phyloP scores from a whole-genome alignment of 2,329 filamentous ascomycete species.

The Arthrinium puccinioides region DNA sequence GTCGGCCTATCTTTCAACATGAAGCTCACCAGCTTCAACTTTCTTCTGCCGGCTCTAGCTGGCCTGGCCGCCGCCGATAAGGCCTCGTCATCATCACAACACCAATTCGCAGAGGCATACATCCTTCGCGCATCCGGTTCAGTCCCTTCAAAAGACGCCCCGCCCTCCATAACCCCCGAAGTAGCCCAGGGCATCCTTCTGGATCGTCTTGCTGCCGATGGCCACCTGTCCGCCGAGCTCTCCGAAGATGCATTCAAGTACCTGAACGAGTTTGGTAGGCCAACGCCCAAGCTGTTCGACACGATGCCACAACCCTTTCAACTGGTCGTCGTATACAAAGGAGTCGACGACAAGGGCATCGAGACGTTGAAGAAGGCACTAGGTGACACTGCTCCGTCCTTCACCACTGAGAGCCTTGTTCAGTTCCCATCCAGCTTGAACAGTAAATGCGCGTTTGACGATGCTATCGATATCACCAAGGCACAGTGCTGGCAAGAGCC shows the following conservation, averaged over 20 bases:
- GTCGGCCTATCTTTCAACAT: conserved; percentile 18
- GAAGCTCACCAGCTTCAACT: conserved; percentile 33
- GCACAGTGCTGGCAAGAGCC: conserved; percentile 20
- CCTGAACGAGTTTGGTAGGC: conserved; percentile 54
- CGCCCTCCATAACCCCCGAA: conserved; percentile 40
- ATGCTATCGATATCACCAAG: conserved; percentile 15
- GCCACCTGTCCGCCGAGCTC: conserved; percentile 34
- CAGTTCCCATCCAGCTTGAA: conserved; percentile 35
- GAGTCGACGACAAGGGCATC: conserved; percentile 40
- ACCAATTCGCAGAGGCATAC: conserved; percentile 41
- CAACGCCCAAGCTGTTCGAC: conserved; percentile 42
- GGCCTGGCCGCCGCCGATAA: conserved; percentile 23
- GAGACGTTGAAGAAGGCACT: conserved; percentile 33
- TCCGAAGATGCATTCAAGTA: conserved; percentile 42
- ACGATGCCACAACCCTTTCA: conserved; percentile 36
- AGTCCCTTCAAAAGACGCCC: conserved; percentile 18
- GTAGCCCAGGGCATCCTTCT: conserved; percentile 52
- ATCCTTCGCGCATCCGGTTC: conserved; percentile 29
- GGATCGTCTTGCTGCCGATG: conserved; percentile 43
- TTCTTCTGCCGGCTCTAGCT: conserved; percentile 28
- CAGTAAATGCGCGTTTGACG: conserved; percentile 29
- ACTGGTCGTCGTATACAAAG: conserved; percentile 53
- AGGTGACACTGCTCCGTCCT: conserved; percentile 34
- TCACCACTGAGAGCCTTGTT: conserved; percentile 37
- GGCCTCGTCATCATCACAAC: conserved; percentile 6